A percentile compares a stretch with the other conserved stretches of the same genome.
Conservation (phyloP, 2,329 filamentous ascomycete species). For the Apiospora aurea region DNA sequence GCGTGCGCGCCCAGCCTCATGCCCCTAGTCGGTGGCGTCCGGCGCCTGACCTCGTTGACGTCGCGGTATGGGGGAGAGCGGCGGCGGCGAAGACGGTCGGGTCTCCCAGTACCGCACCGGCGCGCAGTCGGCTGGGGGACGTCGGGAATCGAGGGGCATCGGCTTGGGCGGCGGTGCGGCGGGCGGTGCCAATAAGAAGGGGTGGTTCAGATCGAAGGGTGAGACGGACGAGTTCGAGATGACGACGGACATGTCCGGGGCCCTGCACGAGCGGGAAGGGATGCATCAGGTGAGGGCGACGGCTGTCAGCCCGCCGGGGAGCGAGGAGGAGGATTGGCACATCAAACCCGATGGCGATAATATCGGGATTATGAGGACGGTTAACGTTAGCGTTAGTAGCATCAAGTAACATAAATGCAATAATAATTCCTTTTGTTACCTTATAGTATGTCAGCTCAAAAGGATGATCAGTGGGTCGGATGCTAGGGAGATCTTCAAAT, state of each 20-base stretch:
- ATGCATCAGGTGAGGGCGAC: not conserved
- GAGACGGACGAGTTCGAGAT: not conserved
- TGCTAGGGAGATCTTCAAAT: too few relatives aligned
- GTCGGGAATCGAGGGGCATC: not conserved
- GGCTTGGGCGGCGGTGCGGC: not conserved
- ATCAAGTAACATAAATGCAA: not conserved
- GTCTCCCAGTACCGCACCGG: not conserved
- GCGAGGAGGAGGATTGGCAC: not conserved
- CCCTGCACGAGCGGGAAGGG: not conserved
- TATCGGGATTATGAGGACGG: not conserved
- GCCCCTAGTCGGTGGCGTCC: constrained; percentile 14
- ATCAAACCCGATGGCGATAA: not conserved
- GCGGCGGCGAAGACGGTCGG: not conserved
- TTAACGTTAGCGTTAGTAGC: not conserved
- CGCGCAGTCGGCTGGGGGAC: not conserved
- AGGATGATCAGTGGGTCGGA: too few relatives aligned
- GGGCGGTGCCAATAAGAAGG: not conserved
- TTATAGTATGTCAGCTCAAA: not conserved
- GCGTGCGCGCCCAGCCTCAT: constrained; percentile 24
- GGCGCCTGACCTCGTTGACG: not conserved
- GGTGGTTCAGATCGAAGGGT: not conserved
- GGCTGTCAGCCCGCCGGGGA: not conserved
- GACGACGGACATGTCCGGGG: not conserved
- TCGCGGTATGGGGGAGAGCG: not conserved
- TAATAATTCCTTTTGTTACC: not conserved